Conservation (phyloP, 306 rosid species). For the Quercus aquifolioides region DNA sequence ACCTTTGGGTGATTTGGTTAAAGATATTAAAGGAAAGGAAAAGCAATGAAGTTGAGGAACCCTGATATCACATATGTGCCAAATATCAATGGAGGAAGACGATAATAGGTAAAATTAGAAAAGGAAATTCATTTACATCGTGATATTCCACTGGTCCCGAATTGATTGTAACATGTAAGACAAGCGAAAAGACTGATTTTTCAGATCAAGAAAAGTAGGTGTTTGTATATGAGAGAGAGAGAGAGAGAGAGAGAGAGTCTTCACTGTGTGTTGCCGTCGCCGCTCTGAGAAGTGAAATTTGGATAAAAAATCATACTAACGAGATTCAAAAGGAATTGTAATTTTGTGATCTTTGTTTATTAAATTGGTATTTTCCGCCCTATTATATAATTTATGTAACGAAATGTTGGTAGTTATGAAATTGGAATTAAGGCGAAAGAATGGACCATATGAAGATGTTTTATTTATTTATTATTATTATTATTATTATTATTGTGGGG, state of each 20-base stretch:
- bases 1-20: too few relatives aligned
- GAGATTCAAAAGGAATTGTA: not conserved
- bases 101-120: not conserved
- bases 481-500: too few relatives aligned
- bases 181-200: not conserved
- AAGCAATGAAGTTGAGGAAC: not conserved
- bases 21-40: not conserved
- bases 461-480: too few relatives aligned
- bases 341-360: not conserved
- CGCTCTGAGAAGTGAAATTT: not conserved
- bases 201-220: not conserved
- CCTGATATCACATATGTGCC: too few relatives aligned
- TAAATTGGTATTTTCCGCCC: too few relatives aligned
- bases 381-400: not conserved
- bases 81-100: not conserved
- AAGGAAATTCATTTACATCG: not conserved
- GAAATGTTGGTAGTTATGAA: too few relatives aligned
- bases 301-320: not conserved
- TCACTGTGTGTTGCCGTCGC: not conserved
- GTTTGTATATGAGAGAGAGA: slow-evolving; percentile 5
- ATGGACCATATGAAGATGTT: too few relatives aligned
- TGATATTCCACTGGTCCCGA: not conserved
- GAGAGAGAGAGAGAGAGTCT: not conserved
- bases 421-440: too few relatives aligned
- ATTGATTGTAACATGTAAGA: not conserved